A percentile compares a stretch with the other conserved stretches of the same genome.
phyloP scores from a whole-genome alignment of 2,329 filamentous ascomycete species.

The Stemphylium beticola region DNA sequence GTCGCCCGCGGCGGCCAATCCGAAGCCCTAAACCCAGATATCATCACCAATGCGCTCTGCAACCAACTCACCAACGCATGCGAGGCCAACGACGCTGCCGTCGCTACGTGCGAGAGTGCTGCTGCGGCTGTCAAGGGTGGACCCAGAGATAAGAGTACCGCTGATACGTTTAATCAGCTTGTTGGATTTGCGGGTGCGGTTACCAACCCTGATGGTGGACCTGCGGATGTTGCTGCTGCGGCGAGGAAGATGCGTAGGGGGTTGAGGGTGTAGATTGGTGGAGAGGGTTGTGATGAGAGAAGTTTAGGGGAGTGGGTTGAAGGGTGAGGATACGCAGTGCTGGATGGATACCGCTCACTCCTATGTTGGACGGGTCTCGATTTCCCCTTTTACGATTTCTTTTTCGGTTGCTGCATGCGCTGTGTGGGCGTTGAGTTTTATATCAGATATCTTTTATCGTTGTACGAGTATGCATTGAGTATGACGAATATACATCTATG shows the following conservation, averaged over 20 bases:
- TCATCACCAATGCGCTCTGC: conserved; percentile 75
- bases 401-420: no score
- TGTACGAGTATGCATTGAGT: no score
- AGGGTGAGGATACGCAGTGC: not conserved
- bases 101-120: conserved; percentile 60
- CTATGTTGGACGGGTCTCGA: no score
- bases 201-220: conserved; percentile 41
- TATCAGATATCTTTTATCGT: no score
- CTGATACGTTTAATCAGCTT: conserved; percentile 50
- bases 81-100: conserved; percentile 65
- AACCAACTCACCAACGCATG: conserved; percentile 73
- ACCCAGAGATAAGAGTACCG: conserved; percentile 49
- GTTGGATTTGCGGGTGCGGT: conserved; percentile 48
- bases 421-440: no score
- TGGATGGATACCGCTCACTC: not conserved
- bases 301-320: not conserved
- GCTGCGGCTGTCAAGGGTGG: conserved; percentile 59
- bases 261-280: conserved; percentile 15
- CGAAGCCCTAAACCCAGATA: conserved; percentile 73
- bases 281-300: not conserved
- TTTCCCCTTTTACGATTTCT: no score
- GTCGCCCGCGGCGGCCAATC: conserved; percentile 66
- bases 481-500: no score
- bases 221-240: conserved; percentile 29
- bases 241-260: conserved; percentile 32